These are phyloP conservation scores for Claviceps sp. DNA, from an alignment of 2,329 filamentous ascomycete species.

Conservation along the genomic window DNA sequence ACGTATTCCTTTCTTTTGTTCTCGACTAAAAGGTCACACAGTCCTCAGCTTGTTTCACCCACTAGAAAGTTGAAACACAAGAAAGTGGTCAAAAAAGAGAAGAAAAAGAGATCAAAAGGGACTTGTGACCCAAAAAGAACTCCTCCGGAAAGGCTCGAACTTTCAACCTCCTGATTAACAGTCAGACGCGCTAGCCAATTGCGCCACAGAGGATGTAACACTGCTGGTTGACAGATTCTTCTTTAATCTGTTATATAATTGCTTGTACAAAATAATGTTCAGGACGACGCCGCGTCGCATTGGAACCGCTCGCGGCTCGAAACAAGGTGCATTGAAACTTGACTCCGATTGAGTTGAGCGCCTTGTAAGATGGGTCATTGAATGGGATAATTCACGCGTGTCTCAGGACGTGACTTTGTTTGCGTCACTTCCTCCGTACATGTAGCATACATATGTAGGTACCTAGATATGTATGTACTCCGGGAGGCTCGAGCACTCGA, in stretches of 20 bases:
- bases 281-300: too few relatives aligned
- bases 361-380: too few relatives aligned
- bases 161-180: conserved; percentile 30
- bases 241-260: neutral
- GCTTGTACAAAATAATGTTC: fast-evolving
- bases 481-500: too few relatives aligned
- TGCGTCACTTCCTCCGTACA: neutral
- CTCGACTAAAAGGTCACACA: too few relatives aligned
- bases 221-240: fast-evolving
- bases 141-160: conserved; percentile 3
- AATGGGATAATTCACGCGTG: too few relatives aligned
- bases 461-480: too few relatives aligned
- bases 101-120: neutral
- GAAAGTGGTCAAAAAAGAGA: neutral
- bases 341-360: too few relatives aligned
- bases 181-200: conserved; percentile 47
- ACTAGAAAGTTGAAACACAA: neutral
- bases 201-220: conserved; percentile 24
- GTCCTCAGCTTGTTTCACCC: neutral
- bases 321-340: too few relatives aligned
- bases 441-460: neutral
- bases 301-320: too few relatives aligned
- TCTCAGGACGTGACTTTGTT: neutral
- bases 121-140: fast-evolving
- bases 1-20: too few relatives aligned